Conservation (phyloP, 2,329 filamentous ascomycete species). For the Colletotrichum lindemuthianum region DNA sequence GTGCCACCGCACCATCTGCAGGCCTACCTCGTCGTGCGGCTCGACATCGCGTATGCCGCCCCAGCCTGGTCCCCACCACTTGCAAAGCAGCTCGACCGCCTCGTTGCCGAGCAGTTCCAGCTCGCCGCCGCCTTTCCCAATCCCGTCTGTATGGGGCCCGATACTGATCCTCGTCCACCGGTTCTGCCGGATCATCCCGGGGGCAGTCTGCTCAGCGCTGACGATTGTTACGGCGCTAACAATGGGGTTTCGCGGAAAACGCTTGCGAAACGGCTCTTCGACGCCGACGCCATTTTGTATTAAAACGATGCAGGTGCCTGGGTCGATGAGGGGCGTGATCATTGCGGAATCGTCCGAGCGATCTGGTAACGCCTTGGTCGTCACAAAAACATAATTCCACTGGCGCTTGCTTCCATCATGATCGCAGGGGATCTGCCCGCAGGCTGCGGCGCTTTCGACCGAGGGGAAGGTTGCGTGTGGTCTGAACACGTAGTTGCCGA, state of each 20-base stretch:
- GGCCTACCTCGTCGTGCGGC: slow-evolving; percentile 69
- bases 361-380: slow-evolving; percentile 77
- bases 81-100: slow-evolving; percentile 59
- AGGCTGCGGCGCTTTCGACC: slow-evolving; percentile 61
- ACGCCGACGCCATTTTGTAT: slow-evolving; percentile 80
- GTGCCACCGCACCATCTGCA: slow-evolving; percentile 79
- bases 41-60: slow-evolving; percentile 74
- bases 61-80: slow-evolving; percentile 59
- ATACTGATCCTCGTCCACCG: slow-evolving; percentile 79
- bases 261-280: slow-evolving; percentile 70
- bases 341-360: slow-evolving; percentile 68
- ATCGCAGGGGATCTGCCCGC: no score
- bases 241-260: slow-evolving; percentile 70
- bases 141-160: slow-evolving; percentile 69
- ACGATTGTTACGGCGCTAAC: slow-evolving; percentile 76
- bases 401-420: slow-evolving; percentile 9
- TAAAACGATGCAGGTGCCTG: slow-evolving; percentile 68
- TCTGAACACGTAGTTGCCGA: slow-evolving; percentile 73
- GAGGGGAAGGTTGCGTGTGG: slow-evolving; percentile 72
- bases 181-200: slow-evolving; percentile 74
- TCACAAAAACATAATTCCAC: slow-evolving; percentile 73
- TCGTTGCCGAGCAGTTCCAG: slow-evolving; percentile 49
- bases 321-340: slow-evolving; percentile 67
- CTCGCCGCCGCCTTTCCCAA: slow-evolving; percentile 47
- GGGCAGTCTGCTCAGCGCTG: slow-evolving; percentile 72